Evolutionary conservation across 331 rosid species (phyloP).

Genomic region (Pyracantha coccinea): DNA sequence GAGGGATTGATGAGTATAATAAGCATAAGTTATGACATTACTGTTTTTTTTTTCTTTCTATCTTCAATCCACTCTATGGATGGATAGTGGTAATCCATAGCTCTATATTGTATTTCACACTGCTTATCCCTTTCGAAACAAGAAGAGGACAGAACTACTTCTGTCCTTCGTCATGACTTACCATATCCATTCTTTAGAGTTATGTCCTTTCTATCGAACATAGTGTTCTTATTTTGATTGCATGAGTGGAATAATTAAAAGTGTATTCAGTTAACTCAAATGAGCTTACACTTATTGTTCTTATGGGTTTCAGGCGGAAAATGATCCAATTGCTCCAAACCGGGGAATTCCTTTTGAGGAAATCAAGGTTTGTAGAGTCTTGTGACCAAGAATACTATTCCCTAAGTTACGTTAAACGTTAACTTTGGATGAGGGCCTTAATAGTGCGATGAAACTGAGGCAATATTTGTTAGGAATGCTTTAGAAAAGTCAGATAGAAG

Average conservation of each 20-base stretch:
- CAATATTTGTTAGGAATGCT: too few species aligned
- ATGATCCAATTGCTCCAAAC: conserved; percentile 86
- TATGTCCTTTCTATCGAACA: not conserved
- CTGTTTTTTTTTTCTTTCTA: not conserved
- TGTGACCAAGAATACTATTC: not conserved
- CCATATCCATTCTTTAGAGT: not conserved
- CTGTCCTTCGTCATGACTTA: not conserved
- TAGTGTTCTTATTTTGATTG: not conserved
- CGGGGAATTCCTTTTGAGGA: conserved; percentile 84
- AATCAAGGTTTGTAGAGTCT: conserved; percentile 52
- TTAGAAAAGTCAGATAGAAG: too few species aligned
- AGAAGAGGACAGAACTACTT: not conserved
- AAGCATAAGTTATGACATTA: not conserved
- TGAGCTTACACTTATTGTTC: conserved; percentile 5
- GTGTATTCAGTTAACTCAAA: not conserved
- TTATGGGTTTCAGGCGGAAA: conserved; percentile 67
- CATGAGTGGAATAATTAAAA: too few species aligned
- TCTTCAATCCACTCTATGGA: not conserved
- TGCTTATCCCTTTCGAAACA: not conserved
- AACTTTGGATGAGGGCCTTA: too few species aligned
- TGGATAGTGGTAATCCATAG: not conserved
- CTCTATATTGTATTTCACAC: not conserved
- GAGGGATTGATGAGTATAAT: not conserved
- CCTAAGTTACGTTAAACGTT: not conserved
- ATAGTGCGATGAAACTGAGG: too few species aligned